Evolutionary conservation across 352 stramenopile genomes (phyloP).

Genomic region (Phytophthora fragariaefolia): DNA sequence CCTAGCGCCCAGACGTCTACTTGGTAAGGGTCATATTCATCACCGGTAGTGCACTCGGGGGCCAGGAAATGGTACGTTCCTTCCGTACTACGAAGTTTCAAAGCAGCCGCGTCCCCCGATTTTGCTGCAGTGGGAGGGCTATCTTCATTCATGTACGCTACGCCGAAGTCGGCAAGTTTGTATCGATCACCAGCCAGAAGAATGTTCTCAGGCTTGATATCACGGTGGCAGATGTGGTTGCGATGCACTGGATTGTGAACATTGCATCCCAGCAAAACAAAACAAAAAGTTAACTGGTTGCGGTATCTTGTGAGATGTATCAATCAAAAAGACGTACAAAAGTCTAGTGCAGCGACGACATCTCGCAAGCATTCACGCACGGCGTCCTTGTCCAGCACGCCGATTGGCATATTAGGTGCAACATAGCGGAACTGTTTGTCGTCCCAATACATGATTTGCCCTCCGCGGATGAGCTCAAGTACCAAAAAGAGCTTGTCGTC

Average conservation of each 20-base stretch:
- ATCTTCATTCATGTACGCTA: constrained; percentile 67
- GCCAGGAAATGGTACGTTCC: constrained; percentile 90
- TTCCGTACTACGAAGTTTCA: constrained; percentile 74
- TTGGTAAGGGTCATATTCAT: constrained; percentile 76
- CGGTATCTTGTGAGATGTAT: no score
- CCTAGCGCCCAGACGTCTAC: constrained; percentile 89
- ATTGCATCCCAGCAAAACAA: no score
- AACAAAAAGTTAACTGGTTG: no score
- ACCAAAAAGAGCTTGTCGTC: constrained; percentile 86
- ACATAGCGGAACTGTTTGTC: constrained; percentile 72
- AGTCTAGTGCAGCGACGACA: constrained; percentile 80
- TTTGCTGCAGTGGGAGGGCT: constrained; percentile 31
- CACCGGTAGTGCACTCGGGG: constrained; percentile 79
- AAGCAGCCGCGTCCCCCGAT: not conserved
- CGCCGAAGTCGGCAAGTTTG: constrained; percentile 86
- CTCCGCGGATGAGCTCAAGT: constrained; percentile 81
- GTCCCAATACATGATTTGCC: constrained; percentile 89
- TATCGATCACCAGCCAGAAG: constrained; percentile 63
- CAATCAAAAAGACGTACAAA: constrained; percentile 46
- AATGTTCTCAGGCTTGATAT: constrained; percentile 87
- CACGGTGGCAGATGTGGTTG: constrained; percentile 87
- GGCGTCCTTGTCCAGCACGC: constrained; percentile 43
- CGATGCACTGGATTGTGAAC: constrained; percentile 64
- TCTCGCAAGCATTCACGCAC: constrained; percentile 73
- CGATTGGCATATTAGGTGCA: constrained; percentile 28